A percentile compares a stretch with the other conserved stretches of the same genome.
Conservation (phyloP, 2,329 filamentous ascomycete genomes). For the Daldinia eschscholtzii region DNA sequence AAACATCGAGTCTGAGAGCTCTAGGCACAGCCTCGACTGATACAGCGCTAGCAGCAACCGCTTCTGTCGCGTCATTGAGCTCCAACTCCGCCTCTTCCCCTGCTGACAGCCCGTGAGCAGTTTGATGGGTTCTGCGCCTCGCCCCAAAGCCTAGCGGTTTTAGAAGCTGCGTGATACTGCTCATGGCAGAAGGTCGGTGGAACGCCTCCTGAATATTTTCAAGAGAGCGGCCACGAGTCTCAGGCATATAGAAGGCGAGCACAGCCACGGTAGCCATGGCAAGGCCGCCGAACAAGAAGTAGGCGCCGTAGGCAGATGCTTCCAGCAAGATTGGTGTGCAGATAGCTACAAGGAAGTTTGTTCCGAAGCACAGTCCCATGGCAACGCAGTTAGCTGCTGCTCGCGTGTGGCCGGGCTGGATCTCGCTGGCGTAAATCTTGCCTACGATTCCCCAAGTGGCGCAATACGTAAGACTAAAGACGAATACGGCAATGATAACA, state of each 20-base stretch:
- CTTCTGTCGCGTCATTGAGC: conserved; percentile 19
- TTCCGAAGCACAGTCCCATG: conserved; percentile 53
- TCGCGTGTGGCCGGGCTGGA: conserved; percentile 67
- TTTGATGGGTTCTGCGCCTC: conserved; percentile 21
- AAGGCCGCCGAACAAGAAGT: conserved; percentile 61
- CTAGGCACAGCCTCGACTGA: conserved; percentile 37
- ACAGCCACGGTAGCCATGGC: conserved; percentile 56
- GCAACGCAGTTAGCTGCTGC: conserved; percentile 67
- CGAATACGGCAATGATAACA: conserved; percentile 63
- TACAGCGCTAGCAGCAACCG: conserved; percentile 29
- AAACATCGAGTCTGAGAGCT: conserved; percentile 39
- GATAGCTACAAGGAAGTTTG: conserved; percentile 58
- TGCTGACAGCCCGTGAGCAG: conserved; percentile 15
- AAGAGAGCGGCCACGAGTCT: conserved; percentile 62
- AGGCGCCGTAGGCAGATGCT: conserved; percentile 57
- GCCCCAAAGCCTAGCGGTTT: conserved; percentile 16
- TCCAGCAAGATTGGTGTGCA: conserved; percentile 59
- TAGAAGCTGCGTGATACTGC: conserved; percentile 28
- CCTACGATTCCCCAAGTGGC: conserved; percentile 67
- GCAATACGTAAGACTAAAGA: conserved; percentile 62
- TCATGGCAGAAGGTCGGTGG: conserved; percentile 45
- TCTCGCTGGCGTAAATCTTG: conserved; percentile 70
- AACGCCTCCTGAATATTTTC: conserved; percentile 64
- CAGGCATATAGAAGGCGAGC: conserved; percentile 61
- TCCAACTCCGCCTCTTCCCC: conserved; percentile 39